phyloP scores from a whole-genome alignment of 768 basidiomycete species.

The Candolleomyces eurysporus region DNA sequence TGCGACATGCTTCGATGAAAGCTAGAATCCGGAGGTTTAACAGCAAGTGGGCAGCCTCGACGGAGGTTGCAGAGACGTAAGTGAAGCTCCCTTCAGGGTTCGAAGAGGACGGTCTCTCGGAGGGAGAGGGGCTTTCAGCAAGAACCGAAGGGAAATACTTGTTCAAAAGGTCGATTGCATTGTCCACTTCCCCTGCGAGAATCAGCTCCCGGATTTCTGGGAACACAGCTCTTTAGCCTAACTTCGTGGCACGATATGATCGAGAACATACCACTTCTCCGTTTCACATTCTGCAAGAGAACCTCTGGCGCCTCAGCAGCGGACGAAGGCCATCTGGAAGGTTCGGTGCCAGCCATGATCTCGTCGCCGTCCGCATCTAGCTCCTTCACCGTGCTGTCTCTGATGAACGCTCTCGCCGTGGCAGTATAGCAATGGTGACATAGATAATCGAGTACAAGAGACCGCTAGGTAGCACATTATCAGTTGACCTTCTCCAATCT shows the following conservation, averaged over 20 bases:
- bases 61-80: conserved; percentile 43
- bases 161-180: conserved; percentile 66
- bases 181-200: conserved; percentile 71
- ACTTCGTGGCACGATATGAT: not conserved
- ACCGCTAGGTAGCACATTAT: conserved; percentile 38
- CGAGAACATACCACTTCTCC: conserved; percentile 3
- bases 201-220: conserved; percentile 71
- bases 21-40: conserved; percentile 86
- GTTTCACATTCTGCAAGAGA: conserved; percentile 42
- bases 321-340: not conserved
- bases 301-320: not conserved
- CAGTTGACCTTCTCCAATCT: not conserved
- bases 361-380: conserved; percentile 74
- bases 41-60: conserved; percentile 69
- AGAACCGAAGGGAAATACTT: conserved; percentile 76
- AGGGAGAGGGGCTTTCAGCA: conserved; percentile 17
- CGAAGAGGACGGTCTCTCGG: not conserved
- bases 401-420: conserved; percentile 67
- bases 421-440: conserved; percentile 70
- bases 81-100: conserved; percentile 8
- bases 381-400: conserved; percentile 59
- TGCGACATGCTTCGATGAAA: conserved; percentile 85
- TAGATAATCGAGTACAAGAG: conserved; percentile 74
- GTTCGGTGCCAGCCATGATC: conserved; percentile 28
- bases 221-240: not conserved